Evolutionary conservation across 2,329 filamentous ascomycete species (phyloP).

Genomic region (Alternaria atra): DNA sequence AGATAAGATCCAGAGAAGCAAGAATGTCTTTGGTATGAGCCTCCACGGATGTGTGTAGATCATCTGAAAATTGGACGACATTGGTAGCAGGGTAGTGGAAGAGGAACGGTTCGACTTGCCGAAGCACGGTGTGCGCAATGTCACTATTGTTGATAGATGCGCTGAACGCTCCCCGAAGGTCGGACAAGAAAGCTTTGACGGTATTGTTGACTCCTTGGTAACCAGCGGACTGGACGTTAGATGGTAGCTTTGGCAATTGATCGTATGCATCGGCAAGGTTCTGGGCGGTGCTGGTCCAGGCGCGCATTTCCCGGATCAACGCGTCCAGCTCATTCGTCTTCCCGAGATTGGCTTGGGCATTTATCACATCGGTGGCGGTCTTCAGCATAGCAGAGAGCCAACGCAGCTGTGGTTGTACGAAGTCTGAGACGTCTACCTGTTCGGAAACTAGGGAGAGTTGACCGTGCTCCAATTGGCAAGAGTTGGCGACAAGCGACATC

Average conservation of each 20-base stretch:
- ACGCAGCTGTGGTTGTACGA: constrained; percentile 34
- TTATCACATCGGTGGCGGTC: constrained; percentile 69
- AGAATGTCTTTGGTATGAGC: constrained; percentile 68
- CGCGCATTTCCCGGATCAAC: constrained; percentile 35
- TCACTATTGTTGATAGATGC: constrained; percentile 34
- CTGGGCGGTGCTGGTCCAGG: constrained; percentile 32
- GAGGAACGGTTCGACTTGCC: constrained; percentile 74
- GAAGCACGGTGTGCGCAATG: constrained; percentile 52
- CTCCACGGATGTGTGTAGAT: constrained; percentile 34
- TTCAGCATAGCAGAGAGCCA: constrained; percentile 78
- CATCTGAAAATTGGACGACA: background rate
- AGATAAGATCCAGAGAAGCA: constrained; percentile 74
- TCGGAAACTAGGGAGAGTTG: constrained; percentile 27
- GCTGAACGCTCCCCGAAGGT: constrained; percentile 28
- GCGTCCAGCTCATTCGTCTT: constrained; percentile 45
- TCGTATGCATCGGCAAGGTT: constrained; percentile 27
- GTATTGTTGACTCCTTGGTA: constrained; percentile 26
- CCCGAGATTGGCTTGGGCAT: constrained; percentile 73
- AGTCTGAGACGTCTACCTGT: constrained; percentile 17
- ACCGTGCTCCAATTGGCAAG: constrained; percentile 33
- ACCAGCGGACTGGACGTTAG: constrained; percentile 34
- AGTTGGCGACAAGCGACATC: constrained; percentile 44
- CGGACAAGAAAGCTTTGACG: constrained; percentile 21
- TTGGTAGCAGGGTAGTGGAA: constrained; percentile 28
- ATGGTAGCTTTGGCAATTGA: constrained; percentile 36